Conservation (phyloP, 2,329 filamentous ascomycete species). For the Penicillium sp. region DNA sequence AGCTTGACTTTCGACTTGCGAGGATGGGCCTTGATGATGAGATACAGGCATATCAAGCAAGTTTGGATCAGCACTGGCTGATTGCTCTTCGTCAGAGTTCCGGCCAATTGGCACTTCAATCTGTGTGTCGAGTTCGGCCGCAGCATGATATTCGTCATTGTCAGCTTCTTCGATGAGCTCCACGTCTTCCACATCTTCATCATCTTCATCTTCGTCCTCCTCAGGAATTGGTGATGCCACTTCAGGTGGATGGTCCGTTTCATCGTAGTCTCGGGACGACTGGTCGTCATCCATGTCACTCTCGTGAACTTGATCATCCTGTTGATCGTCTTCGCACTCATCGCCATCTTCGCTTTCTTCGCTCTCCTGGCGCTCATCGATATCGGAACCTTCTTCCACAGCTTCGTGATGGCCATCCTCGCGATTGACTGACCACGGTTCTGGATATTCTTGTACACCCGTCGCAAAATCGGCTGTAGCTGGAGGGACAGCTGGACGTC, state of each 20-base stretch:
- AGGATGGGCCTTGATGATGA: not conserved
- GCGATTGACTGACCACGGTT: slow-evolving; percentile 1
- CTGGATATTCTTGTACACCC: slow-evolving; percentile 3
- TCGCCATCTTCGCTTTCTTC: not conserved
- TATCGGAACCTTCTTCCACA: not conserved
- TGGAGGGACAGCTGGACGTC: not conserved
- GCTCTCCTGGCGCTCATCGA: slow-evolving; percentile 1
- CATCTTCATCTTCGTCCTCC: not conserved
- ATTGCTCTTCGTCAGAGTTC: not conserved
- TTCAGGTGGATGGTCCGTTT: not conserved
- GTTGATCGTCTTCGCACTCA: not conserved
- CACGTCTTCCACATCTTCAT: not conserved
- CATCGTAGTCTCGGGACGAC: not conserved
- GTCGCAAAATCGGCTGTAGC: not conserved
- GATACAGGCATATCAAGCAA: not conserved
- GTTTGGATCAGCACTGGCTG: not conserved
- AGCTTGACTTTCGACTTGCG: not conserved
- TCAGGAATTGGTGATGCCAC: not conserved
- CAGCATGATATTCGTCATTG: not conserved
- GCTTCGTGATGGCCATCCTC: not conserved
- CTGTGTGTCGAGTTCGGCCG: not conserved
- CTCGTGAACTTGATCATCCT: slow-evolving; percentile 8
- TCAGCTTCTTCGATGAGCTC: not conserved
- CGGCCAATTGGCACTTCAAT: not conserved
- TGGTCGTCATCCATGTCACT: slow-evolving; percentile 16